These are phyloP conservation scores for Ophiostoma populinum DNA, from an alignment of 2,329 filamentous ascomycete genomes.

Conservation along the genomic window DNA sequence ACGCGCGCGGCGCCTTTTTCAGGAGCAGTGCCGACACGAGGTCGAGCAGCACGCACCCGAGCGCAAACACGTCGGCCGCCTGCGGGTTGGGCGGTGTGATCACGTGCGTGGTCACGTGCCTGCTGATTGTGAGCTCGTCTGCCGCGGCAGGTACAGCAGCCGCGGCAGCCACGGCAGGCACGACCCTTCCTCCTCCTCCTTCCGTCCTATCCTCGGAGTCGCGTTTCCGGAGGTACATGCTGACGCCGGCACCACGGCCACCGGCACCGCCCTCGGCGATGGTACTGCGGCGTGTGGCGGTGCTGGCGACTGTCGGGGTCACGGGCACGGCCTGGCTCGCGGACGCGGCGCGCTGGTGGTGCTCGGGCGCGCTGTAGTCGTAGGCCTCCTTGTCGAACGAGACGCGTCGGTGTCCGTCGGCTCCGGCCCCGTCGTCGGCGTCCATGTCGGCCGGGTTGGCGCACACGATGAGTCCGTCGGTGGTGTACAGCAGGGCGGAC, in stretches of 20 bases:
- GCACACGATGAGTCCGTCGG: slow-evolving; percentile 48
- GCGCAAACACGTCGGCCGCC: slow-evolving; percentile 53
- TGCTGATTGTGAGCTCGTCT: no score
- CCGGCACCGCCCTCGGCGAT: slow-evolving; percentile 6
- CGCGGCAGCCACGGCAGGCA: no score
- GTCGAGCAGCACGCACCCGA: slow-evolving; percentile 57
- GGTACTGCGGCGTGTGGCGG: slow-evolving; percentile 19
- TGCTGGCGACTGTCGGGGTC: background rate
- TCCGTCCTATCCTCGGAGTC: no score
- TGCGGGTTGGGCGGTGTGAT: slow-evolving; percentile 32
- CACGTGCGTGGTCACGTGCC: slow-evolving; percentile 9
- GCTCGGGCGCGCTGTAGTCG: slow-evolving; percentile 57
- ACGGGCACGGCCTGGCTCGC: slow-evolving; percentile 17
- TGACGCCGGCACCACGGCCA: slow-evolving; percentile 15
- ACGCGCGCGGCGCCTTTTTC: slow-evolving; percentile 50
- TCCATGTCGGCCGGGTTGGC: slow-evolving; percentile 40
- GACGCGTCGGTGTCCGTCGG: slow-evolving; percentile 22
- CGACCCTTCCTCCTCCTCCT: no score
- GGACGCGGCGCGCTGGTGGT: slow-evolving; percentile 29
- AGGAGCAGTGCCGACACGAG: slow-evolving; percentile 49
- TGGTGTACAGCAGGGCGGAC: slow-evolving; percentile 44
- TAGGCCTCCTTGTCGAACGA: slow-evolving; percentile 52
- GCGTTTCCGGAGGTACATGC: slow-evolving; percentile 14
- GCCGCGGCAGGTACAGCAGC: no score
- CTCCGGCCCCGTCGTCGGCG: slow-evolving; percentile 20